Evolutionary conservation across 805 yeast genomes (phyloP).

Genomic region (Zygotorulaspora chibaensis): DNA sequence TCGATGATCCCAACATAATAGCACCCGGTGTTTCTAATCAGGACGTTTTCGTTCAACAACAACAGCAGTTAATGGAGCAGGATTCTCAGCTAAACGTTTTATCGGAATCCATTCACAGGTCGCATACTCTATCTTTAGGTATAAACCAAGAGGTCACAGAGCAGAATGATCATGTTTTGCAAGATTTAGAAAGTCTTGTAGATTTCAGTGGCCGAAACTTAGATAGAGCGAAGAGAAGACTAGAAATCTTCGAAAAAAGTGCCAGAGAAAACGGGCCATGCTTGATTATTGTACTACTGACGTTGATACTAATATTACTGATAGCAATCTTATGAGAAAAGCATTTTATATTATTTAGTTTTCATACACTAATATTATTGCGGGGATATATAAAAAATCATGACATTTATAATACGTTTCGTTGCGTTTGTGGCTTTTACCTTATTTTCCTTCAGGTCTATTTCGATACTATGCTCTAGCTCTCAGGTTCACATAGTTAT

Average conservation of each 20-base stretch:
- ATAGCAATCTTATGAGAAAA: conserved; percentile 37
- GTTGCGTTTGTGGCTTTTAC: too few relatives aligned
- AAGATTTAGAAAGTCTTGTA: conserved; percentile 47
- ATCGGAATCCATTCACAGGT: conserved; percentile 42
- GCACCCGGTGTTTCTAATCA: conserved; percentile 30
- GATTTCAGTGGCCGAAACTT: conserved; percentile 41
- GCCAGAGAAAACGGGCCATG: conserved; percentile 49
- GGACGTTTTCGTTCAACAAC: conserved; percentile 41
- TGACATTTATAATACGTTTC: neutral
- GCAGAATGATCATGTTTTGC: conserved; percentile 43
- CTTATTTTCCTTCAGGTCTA: too few relatives aligned
- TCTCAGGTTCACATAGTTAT: conserved; percentile 7
- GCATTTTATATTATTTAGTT: neutral
- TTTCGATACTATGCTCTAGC: conserved; percentile 3
- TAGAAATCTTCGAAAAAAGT: conserved; percentile 39
- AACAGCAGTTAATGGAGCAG: conserved; percentile 45
- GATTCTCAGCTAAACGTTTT: conserved; percentile 41
- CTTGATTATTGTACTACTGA: conserved; percentile 42
- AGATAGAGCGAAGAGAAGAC: conserved; percentile 39
- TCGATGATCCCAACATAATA: neutral
- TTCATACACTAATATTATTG: neutral
- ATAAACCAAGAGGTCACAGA: conserved; percentile 47
- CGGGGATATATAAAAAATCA: neutral
- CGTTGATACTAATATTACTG: conserved; percentile 42
- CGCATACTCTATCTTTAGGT: conserved; percentile 42